A percentile compares a stretch with the other conserved stretches of the same genome.
These are phyloP conservation scores for Populus tomentosa DNA, from an alignment of 441 rosid species.

Conservation along the genomic window DNA sequence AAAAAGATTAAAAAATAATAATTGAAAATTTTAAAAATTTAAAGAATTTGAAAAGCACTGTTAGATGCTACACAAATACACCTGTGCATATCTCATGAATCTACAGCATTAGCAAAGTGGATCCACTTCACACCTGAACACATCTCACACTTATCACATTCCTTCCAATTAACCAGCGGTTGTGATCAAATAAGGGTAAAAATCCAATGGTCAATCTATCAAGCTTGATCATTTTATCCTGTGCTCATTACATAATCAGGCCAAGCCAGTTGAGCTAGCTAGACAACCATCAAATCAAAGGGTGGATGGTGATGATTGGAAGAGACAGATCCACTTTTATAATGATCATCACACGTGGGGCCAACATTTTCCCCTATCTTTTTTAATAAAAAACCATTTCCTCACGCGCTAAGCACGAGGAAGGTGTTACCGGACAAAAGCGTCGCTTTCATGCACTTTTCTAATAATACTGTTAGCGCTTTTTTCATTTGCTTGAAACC, in stretches of 20 bases:
- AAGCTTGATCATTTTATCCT: slow-evolving; percentile 26
- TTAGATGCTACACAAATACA: neutral
- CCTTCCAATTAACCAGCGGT: slow-evolving; percentile 22
- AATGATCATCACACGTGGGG: slow-evolving; percentile 13
- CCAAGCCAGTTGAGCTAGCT: slow-evolving; percentile 19
- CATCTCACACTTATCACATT: slow-evolving; percentile 15
- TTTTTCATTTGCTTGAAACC: neutral
- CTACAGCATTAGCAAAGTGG: slow-evolving; percentile 19
- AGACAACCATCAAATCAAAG: slow-evolving; percentile 59
- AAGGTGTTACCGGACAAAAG: slow-evolving; percentile 16
- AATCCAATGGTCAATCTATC: slow-evolving; percentile 7
- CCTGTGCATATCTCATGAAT: neutral
- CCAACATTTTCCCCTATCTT: slow-evolving; percentile 13
- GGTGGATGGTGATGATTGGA: slow-evolving; percentile 52
- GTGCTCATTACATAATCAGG: slow-evolving; percentile 24
- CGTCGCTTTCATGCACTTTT: slow-evolving; percentile 38
- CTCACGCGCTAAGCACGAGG: slow-evolving; percentile 27
- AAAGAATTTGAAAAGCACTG: too few relatives aligned
- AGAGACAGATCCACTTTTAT: slow-evolving; percentile 43
- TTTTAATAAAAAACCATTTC: slow-evolving; percentile 6
- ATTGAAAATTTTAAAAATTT: too few relatives aligned
- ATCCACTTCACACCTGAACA: slow-evolving; percentile 24
- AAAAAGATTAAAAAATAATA: too few relatives aligned
- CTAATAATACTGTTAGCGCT: neutral
- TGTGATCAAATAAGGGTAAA: slow-evolving; percentile 2